Base-by-base conservation (phyloP, 2,329 filamentous ascomycete species). In the Golovinomyces cichoracearum region DNA sequence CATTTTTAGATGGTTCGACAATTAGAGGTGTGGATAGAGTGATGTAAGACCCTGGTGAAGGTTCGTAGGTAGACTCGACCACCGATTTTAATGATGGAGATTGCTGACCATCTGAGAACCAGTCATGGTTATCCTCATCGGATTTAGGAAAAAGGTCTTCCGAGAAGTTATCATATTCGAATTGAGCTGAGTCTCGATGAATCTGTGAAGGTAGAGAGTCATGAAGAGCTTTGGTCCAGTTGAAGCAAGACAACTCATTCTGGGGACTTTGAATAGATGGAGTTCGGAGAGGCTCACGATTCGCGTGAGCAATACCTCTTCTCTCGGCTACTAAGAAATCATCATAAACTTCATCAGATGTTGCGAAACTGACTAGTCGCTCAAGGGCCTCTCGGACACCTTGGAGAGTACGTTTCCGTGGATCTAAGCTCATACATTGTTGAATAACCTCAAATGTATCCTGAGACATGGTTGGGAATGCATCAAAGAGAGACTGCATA, bases 381-480 rank as follows among this genome's bases (percentile, higher is more conserved):
- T 77, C 66, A 29, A 98, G 74, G 48, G 83, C 82, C 47, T 83
- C 74, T 55, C 83, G 83, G 52, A 84, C 77, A 51, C 75, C 82
- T 27, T 72, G 68, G 45, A 98, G 69, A 29, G 86, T 92, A 49
- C 90, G 81, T 69, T 85, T 92, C 63, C 72, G 74, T 10, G 90
- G 90, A 61, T 98, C 88, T 56, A 98, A 67, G 57, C 83, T 83
- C 74, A 98, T 75, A 63, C 83, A 92, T 65, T 93, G 74, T 48
- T 79, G 76, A 63, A 98, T 76, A 55, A 98, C 83, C 64, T 94
- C 85, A 60, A 83, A 98, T 0, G 90, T 94, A 63, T 98, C 90
- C 63, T 93, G 84, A 46, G 88, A 95, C 88, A 98, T 93, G 63
- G 83, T 86, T 35, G 90, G 86, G 64, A 98, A 98, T 58, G 95